A percentile compares a stretch with the other conserved stretches of the same genome.
Evolutionary conservation across 2,329 filamentous ascomycete species (phyloP).

Genomic region (Cladosporium sp.): DNA sequence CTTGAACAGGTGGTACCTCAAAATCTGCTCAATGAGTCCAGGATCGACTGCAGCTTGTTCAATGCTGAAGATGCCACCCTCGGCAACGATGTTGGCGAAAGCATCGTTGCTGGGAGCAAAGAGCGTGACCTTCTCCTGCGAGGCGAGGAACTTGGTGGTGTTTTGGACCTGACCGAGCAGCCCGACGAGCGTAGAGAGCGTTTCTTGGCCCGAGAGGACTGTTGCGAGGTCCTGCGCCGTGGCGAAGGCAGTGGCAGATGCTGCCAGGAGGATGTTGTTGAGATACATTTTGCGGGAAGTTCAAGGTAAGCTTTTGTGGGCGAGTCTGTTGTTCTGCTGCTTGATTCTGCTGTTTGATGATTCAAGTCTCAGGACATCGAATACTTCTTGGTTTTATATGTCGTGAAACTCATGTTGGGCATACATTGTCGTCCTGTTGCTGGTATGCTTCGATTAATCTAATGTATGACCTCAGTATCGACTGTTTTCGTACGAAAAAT

Average conservation of each 20-base stretch:
- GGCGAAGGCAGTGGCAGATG: not conserved
- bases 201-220: constrained; percentile 37
- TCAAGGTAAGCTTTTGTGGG: not conserved
- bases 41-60: constrained; percentile 11
- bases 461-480: constrained; percentile 6
- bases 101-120: constrained; percentile 56
- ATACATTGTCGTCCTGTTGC: not conserved
- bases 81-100: constrained; percentile 23
- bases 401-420: not conserved
- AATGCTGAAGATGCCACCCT: constrained; percentile 20
- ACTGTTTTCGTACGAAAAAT: not conserved
- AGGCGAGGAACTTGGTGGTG: constrained; percentile 41
- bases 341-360: not conserved
- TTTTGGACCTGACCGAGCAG: constrained; percentile 42
- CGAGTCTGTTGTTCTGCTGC: not conserved
- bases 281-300: not conserved
- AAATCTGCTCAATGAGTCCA: constrained; percentile 41
- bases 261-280: constrained; percentile 14
- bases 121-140: constrained; percentile 55
- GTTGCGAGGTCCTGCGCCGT: constrained; percentile 29
- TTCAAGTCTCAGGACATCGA: not conserved
- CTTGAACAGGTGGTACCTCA: constrained; percentile 60
- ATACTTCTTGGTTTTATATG: not conserved
- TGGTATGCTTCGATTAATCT: not conserved
- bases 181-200: constrained; percentile 37